These are phyloP conservation scores for Xylariaceae sp. DNA, from an alignment of 2,329 filamentous ascomycete genomes.

Conservation along the genomic window DNA sequence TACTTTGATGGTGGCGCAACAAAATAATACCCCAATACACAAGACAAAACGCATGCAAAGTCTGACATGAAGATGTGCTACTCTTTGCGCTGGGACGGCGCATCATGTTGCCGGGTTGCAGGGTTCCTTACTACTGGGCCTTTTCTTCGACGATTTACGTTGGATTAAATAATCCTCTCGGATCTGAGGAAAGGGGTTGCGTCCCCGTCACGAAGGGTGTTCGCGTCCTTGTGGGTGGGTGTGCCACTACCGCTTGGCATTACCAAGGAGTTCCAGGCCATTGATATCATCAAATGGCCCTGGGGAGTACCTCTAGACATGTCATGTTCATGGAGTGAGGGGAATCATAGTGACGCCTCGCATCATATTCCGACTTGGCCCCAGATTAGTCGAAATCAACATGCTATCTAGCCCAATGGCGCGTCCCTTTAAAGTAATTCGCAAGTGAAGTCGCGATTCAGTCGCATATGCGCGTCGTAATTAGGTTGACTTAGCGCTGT, in stretches of 20 bases:
- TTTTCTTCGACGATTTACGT: not conserved
- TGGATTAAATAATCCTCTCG: not conserved
- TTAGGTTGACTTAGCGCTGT: too few relatives aligned
- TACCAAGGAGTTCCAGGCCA: not conserved
- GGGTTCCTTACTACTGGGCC: not conserved
- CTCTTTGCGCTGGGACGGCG: not conserved
- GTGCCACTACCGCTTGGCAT: not conserved
- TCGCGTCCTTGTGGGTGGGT: not conserved
- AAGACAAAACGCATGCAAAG: constrained; percentile 5
- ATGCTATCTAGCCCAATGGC: not conserved
- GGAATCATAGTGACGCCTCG: not conserved
- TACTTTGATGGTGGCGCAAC: constrained; percentile 14
- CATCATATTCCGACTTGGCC: not conserved
- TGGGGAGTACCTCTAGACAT: not conserved
- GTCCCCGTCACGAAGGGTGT: not conserved
- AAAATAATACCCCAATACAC: constrained; percentile 17
- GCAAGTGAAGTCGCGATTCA: not conserved
- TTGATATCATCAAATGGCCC: not conserved
- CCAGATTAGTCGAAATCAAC: not conserved
- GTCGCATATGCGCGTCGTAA: not conserved
- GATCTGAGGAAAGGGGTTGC: not conserved
- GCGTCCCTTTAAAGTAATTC: not conserved
- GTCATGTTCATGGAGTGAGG: not conserved
- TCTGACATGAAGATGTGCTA: constrained; percentile 9
- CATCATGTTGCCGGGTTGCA: not conserved